Conservation (phyloP, 805 yeast genomes). For the Candida chauliodis region DNA sequence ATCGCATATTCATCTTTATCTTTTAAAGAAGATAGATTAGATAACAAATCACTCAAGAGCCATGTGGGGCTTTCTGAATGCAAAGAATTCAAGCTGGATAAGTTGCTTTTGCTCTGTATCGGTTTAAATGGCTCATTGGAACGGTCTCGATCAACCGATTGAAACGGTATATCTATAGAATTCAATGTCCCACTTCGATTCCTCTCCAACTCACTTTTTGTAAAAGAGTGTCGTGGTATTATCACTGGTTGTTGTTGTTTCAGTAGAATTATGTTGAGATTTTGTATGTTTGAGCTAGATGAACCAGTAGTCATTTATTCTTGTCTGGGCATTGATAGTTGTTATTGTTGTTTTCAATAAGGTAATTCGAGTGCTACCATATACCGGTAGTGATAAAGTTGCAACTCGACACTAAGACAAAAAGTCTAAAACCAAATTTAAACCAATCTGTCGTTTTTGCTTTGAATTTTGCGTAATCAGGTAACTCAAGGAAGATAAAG, state of each 20-base stretch:
- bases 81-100: background rate
- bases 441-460: too few species aligned
- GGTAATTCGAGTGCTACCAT: too few species aligned
- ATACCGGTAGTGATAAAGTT: too few species aligned
- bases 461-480: too few species aligned
- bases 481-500: too few species aligned
- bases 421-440: too few species aligned
- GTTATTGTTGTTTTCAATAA: background rate
- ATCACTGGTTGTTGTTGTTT: background rate
- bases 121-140: background rate
- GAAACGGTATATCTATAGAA: slow-evolving; percentile 8
- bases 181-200: slow-evolving; percentile 8
- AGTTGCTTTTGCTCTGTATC: background rate
- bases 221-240: background rate
- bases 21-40: slow-evolving; percentile 41
- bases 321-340: background rate
- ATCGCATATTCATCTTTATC: slow-evolving; percentile 48
- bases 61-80: slow-evolving; percentile 42
- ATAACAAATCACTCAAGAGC: slow-evolving; percentile 60
- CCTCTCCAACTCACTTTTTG: slow-evolving; percentile 2
- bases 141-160: slow-evolving; percentile 5
- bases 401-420: too few species aligned
- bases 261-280: background rate
- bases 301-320: slow-evolving; percentile 4
- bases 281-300: slow-evolving; percentile 4